phyloP scores from a whole-genome alignment of 192 early-diverging fungal genomes.

The Backusella tuberculispora region DNA sequence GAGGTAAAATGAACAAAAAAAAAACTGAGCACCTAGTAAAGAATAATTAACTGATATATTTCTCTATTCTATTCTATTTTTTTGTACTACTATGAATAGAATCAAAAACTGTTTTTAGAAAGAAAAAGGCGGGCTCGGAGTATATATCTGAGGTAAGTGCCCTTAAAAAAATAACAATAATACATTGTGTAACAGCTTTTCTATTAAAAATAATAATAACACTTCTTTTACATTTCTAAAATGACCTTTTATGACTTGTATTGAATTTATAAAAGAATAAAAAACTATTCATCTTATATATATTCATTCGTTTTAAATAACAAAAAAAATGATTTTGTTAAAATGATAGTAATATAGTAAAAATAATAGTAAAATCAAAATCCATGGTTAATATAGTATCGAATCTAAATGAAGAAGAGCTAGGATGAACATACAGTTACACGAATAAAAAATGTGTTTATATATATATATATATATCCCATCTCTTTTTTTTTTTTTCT shows the following conservation, averaged over 20 bases:
- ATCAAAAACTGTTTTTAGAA: neutral
- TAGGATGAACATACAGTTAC: constrained; percentile 1
- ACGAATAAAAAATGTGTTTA: neutral
- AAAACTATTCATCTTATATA: neutral
- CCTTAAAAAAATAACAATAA: neutral
- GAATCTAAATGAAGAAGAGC: neutral
- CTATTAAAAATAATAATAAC: neutral
- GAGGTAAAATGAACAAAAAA: too few species aligned
- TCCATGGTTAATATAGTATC: neutral
- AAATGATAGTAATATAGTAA: neutral
- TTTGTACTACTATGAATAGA: neutral
- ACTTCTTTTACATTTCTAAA: neutral
- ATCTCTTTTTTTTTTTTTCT: neutral
- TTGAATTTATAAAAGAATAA: neutral
- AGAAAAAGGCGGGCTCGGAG: constrained; percentile 10
- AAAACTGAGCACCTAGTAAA: too few species aligned
- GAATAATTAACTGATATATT: too few species aligned
- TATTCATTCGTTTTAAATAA: too few species aligned
- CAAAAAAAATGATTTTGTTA: neutral
- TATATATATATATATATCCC: neutral
- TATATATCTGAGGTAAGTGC: neutral
- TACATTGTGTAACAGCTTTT: neutral
- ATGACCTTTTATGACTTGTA: neutral
- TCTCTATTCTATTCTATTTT: too few species aligned
- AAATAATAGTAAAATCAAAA: neutral